Conservation (phyloP, 805 yeast genomes). For the Wickerhamomyces strasburgensis region DNA sequence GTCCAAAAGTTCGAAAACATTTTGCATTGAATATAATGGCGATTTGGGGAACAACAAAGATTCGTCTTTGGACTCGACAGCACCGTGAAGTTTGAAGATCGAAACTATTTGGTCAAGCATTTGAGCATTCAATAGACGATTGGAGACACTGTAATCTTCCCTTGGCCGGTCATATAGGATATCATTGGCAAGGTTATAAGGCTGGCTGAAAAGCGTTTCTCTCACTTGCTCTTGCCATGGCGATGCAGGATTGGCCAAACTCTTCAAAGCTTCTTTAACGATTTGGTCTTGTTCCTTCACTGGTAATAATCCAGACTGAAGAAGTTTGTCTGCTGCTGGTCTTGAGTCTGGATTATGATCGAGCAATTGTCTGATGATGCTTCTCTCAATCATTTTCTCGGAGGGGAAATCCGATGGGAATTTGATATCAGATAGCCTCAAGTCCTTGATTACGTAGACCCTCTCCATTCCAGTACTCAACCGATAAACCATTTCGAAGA, state of each 20-base stretch:
- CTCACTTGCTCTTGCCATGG: slow-evolving; percentile 94
- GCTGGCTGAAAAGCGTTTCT: slow-evolving; percentile 77
- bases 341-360: slow-evolving; percentile 76
- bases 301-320: slow-evolving; percentile 81
- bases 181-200: slow-evolving; percentile 80
- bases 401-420: slow-evolving; percentile 69
- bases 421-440: slow-evolving; percentile 54
- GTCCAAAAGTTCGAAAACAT: slow-evolving; percentile 77
- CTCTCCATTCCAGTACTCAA: slow-evolving; percentile 94
- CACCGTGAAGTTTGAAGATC: slow-evolving; percentile 80
- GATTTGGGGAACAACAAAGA: slow-evolving; percentile 78
- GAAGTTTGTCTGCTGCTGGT: slow-evolving; percentile 72
- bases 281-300: slow-evolving; percentile 87
- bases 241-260: slow-evolving; percentile 83
- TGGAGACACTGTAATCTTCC: slow-evolving; percentile 31
- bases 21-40: slow-evolving; percentile 59
- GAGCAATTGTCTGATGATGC: slow-evolving; percentile 60
- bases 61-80: slow-evolving; percentile 64
- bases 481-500: slow-evolving; percentile 89
- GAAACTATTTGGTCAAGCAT: slow-evolving; percentile 55
- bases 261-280: slow-evolving; percentile 80
- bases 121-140: slow-evolving; percentile 53
- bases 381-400: slow-evolving; percentile 52
- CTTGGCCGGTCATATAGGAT: slow-evolving; percentile 63
- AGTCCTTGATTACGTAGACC: slow-evolving; percentile 58